Evolutionary conservation across 1,139 yeast genomes (phyloP).

Genomic region (Scheffersomyces parashehatae): DNA sequence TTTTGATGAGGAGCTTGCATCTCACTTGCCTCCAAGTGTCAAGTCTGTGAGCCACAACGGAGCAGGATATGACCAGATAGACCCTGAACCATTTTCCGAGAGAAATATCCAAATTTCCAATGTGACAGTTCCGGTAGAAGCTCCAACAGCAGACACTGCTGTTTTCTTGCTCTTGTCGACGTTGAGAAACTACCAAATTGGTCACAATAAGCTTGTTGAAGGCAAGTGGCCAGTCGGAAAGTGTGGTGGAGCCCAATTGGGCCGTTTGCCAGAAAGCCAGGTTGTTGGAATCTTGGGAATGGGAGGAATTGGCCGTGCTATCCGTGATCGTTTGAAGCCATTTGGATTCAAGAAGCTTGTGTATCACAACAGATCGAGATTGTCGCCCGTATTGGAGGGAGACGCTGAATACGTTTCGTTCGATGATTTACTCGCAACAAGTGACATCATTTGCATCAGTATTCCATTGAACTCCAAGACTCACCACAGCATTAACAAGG

Average conservation of each 20-base stretch:
- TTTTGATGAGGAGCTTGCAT: conserved; percentile 71
- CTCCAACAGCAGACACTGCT: conserved; percentile 83
- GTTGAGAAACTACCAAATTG: conserved; percentile 59
- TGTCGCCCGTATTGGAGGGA: conserved; percentile 54
- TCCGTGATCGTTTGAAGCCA: conserved; percentile 60
- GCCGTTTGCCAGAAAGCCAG: conserved; percentile 59
- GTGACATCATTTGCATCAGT: conserved; percentile 63
- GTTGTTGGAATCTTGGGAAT: conserved; percentile 69
- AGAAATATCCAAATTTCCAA: conserved; percentile 67
- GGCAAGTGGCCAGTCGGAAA: conserved; percentile 54
- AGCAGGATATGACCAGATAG: conserved; percentile 92
- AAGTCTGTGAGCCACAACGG: conserved; percentile 77
- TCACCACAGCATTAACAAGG: conserved; percentile 56
- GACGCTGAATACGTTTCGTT: conserved; percentile 57
- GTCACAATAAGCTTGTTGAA: conserved; percentile 47
- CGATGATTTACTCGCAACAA: conserved; percentile 53
- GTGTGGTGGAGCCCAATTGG: conserved; percentile 17
- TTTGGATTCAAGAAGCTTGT: conserved; percentile 62
- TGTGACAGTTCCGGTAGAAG: conserved; percentile 71
- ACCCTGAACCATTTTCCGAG: conserved; percentile 50
- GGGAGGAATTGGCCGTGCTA: conserved; percentile 78
- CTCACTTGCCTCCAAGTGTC: conserved; percentile 59
- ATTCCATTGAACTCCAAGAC: conserved; percentile 65
- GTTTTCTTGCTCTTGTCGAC: conserved; percentile 66
- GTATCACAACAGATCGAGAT: conserved; percentile 60